These are phyloP conservation scores for Talaromyces funiculosus DNA, from an alignment of 2,329 filamentous ascomycete genomes.

Conservation along the genomic window DNA sequence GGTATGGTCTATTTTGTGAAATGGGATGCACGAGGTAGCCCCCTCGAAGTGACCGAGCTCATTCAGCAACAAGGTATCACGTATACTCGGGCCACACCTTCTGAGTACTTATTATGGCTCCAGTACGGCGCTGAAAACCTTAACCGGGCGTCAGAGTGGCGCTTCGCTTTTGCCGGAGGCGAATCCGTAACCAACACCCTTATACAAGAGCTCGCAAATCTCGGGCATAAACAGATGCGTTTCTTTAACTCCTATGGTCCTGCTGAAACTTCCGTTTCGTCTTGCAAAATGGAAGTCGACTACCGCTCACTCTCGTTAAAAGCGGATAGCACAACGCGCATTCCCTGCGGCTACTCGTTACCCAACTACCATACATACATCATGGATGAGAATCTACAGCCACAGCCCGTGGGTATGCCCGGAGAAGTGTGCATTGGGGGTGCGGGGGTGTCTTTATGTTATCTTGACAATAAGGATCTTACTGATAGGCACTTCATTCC, in stretches of 20 bases:
- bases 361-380: conserved; percentile 37
- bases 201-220: background rate
- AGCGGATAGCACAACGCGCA: too few relatives aligned
- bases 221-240: conserved; percentile 13
- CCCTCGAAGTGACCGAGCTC: conserved; percentile 14
- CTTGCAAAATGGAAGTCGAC: conserved; percentile 11
- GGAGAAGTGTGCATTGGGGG: conserved; percentile 39
- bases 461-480: conserved; percentile 16
- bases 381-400: conserved; percentile 34
- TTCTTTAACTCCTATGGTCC: conserved; percentile 17
- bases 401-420: conserved; percentile 32
- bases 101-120: conserved; percentile 19
- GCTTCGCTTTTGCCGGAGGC: conserved; percentile 5
- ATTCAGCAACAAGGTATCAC: conserved; percentile 17
- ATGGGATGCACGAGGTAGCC: background rate
- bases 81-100: conserved; percentile 19
- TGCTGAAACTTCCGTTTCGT: conserved; percentile 17
- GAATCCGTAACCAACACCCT: conserved; percentile 1
- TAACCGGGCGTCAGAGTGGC: background rate
- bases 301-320: background rate
- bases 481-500: conserved; percentile 18
- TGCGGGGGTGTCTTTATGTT: conserved; percentile 18
- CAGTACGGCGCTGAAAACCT: conserved; percentile 16
- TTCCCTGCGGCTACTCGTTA: conserved; percentile 14
- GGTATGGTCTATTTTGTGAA: conserved; percentile 17